phyloP scores from a whole-genome alignment of 441 rosid species.

The Croton setiger region DNA sequence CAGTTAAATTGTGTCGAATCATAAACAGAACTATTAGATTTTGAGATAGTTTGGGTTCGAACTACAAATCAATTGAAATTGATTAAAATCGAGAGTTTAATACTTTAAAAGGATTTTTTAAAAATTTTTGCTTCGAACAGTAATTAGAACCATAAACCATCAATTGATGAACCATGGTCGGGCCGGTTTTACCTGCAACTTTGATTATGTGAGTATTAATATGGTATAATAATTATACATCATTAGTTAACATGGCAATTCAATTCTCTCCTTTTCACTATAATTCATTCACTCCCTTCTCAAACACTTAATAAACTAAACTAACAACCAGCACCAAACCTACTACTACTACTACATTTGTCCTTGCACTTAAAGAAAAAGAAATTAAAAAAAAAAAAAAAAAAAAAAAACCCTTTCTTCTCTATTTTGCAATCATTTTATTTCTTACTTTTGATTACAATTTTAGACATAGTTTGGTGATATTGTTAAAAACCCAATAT shows the following conservation, averaged over 20 bases:
- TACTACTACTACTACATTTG: slow-evolving; percentile 32
- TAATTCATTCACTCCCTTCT: slow-evolving; percentile 41
- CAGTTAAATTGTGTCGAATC: too few relatives aligned
- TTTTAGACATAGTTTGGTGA: slow-evolving; percentile 22
- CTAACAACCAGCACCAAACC: slow-evolving; percentile 60
- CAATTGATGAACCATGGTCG: too few relatives aligned
- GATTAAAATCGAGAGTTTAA: too few relatives aligned
- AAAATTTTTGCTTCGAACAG: too few relatives aligned
- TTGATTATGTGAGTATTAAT: too few relatives aligned
- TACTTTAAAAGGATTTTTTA: too few relatives aligned
- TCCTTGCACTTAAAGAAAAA: slow-evolving; percentile 68
- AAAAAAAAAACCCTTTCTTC: slow-evolving; percentile 15
- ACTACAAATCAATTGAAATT: too few relatives aligned
- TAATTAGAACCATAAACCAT: too few relatives aligned
- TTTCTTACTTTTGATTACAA: slow-evolving; percentile 3
- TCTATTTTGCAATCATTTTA: slow-evolving; percentile 28
- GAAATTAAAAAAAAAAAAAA: slow-evolving; percentile 38
- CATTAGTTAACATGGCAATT: slow-evolving; percentile 27
- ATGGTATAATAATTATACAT: neutral
- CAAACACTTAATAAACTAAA: slow-evolving; percentile 44
- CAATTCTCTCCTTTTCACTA: slow-evolving; percentile 21
- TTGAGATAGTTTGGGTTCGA: too few relatives aligned
- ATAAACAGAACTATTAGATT: too few relatives aligned
- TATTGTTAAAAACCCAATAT: slow-evolving; percentile 22
- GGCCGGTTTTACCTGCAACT: too few relatives aligned